phyloP scores from a whole-genome alignment of 2,329 filamentous ascomycete species.

The Colletotrichum camelliae region DNA sequence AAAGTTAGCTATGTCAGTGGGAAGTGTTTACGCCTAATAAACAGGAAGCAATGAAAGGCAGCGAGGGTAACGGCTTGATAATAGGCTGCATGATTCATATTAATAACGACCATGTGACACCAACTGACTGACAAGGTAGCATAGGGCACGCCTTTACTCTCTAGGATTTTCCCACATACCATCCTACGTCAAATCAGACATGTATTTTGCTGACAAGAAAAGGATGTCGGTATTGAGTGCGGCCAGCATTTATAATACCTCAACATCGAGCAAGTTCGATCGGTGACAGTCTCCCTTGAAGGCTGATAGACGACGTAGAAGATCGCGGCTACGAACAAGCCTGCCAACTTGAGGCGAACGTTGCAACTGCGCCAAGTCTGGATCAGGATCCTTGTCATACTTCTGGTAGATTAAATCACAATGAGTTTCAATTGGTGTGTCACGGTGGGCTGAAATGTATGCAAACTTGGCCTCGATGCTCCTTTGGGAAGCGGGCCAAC shows the following conservation, averaged over 20 bases:
- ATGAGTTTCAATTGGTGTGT: background rate
- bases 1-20: rapidly evolving
- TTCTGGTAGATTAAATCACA: no score
- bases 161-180: background rate
- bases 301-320: no score
- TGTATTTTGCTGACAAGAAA: no score
- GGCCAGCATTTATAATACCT: no score
- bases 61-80: background rate
- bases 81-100: background rate
- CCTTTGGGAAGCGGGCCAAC: no score
- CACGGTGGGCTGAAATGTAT: rapidly evolving
- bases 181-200: no score
- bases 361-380: no score
- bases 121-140: rapidly evolving
- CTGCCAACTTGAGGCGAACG: no score
- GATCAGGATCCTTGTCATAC: no score
- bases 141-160: rapidly evolving
- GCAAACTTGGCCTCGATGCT: background rate
- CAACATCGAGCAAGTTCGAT: background rate
- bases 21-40: background rate
- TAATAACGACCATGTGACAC: rapidly evolving
- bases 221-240: no score
- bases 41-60: rapidly evolving
- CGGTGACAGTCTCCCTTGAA: background rate
- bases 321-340: background rate